Evolutionary conservation across 2,329 filamentous ascomycete species (phyloP), one percentile per base, ranked within the genome.

Genomic region (Ophiocordyceps unilateralis): DNA sequence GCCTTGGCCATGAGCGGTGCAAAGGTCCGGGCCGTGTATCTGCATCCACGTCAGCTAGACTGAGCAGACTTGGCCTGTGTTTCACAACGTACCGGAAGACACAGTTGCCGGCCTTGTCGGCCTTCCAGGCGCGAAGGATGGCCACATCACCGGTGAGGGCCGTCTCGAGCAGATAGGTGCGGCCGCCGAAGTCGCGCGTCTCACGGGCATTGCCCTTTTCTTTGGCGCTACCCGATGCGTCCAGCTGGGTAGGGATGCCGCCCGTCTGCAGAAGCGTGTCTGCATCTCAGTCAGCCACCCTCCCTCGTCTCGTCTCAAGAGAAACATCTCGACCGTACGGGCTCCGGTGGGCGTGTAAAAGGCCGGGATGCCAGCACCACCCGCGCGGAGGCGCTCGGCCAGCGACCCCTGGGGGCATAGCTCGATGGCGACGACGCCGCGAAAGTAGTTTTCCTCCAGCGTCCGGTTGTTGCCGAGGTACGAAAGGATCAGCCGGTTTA

Each of bases 401-500:
- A 95, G 70, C 9, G 88, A 94, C 46, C 88, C 88, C 62, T 95
- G 88, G 0, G 88, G 88, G 4, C 84, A 93, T 51, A 95, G 74
- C 65, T 95, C 88, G 39, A 95, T 74, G 60, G 93, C 85, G 44
- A 95, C 78, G 59, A 93, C 72, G 45, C 88, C 88, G 2, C 76
- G 83, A 42, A 94, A 68, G 59, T 94, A 95, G 79, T 89, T 91
- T 58, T 72, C 70, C 68, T 94, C 88, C 48, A 95, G 85, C 6
- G 81, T 83, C 69, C 93, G 93, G 68, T 95, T 95, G 65, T 91
- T 85, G 57, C 88, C 88, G 41, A 95, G 87, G 61, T 94, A 95
- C 54, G 82, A 89, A 32, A 87, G 84, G 55, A 94, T 79, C 79
- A 94, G 93, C 67, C 91, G 91, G 60, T 74, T 78, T 62, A 95